Evolutionary conservation across 345 rosid species (phyloP), one percentile per base, ranked within the genome.

Genomic region (Lepidium didymum): DNA sequence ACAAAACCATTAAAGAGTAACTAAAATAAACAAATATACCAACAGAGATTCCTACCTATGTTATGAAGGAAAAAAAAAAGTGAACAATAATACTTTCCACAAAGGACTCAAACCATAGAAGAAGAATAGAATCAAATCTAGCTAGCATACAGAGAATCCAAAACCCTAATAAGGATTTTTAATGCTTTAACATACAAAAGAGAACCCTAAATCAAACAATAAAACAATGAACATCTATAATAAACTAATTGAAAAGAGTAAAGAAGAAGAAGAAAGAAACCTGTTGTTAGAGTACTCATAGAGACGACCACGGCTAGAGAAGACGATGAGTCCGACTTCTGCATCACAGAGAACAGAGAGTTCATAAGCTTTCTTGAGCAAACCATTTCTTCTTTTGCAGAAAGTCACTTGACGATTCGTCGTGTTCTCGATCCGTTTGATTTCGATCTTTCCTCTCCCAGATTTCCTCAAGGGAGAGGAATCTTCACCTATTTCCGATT

Each of bases 341-440:
- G 74, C 78, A 8, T 75, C 78, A 68, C 78, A 75, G 14, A 92
- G 96, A 75, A 92, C 96, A 45, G 98, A 92, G 60, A 92, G 78
- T 70, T 92, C 98, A 51, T 92, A 92, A 36, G 98, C 98, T 69
- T 92, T 92, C 79, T 92, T 92, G 61, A 92, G 94, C 81, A 92
- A 71, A 56, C 98, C 98, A 73, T 87, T 91, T 54, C 99, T 82
- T 57, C 99, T 80, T 80, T 94, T 94, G 79, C 99, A 94, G 79
- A 94, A 94, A 69, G 99, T 94, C 4, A 94, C 99, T 76, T 94
- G 99, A 27, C 99, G 90, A 69, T 91, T 94, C 0, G 97, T 91
- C 1, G 99, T 94, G 91, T 94, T 94, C 70, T 94, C 99, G 87
- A 94, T 94, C 91, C 99, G 87, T 85, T 94, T 94, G 90, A 94